Evolutionary conservation across 1,284 basidiomycete genomes (phyloP).

Genomic region (Ustanciosporium gigantosporum): DNA sequence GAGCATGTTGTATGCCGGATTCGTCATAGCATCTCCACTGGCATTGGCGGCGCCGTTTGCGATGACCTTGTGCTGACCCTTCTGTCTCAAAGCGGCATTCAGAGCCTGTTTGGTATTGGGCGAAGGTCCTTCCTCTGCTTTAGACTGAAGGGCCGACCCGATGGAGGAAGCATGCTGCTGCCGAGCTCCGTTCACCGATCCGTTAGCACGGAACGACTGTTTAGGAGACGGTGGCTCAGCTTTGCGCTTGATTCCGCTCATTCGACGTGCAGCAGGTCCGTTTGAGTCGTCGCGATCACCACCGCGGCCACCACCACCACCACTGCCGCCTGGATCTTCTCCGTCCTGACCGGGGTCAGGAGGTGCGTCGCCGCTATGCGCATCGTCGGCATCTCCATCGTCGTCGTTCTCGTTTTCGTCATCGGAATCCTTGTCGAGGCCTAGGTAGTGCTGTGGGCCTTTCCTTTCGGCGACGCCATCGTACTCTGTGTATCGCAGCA

Average conservation of each 20-base stretch:
- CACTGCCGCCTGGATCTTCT: not conserved
- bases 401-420: conserved; percentile 26
- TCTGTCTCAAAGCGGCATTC: conserved; percentile 30
- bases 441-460: conserved; percentile 32
- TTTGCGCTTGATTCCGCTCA: conserved; percentile 22
- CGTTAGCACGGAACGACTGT: not conserved
- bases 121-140: conserved; percentile 1
- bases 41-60: not conserved
- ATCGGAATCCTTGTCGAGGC: conserved; percentile 32
- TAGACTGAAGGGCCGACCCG: too few species aligned
- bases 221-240: conserved; percentile 5
- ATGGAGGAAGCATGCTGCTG: too few species aligned
- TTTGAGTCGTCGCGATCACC: not conserved
- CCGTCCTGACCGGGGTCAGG: not conserved
- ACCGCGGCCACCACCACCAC: not conserved
- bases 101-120: conserved; percentile 22
- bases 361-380: conserved; percentile 6
- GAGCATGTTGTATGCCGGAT: not conserved
- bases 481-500: conserved; percentile 49
- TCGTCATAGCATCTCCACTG: not conserved
- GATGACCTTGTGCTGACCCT: conserved; percentile 7
- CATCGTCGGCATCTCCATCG: conserved; percentile 1
- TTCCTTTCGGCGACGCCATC: conserved; percentile 32
- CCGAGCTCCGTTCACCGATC: too few species aligned
- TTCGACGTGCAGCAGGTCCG: not conserved